Conservation (phyloP, 495 filamentous ascomycete species). For the Hypomontagnella submonticulosa region DNA sequence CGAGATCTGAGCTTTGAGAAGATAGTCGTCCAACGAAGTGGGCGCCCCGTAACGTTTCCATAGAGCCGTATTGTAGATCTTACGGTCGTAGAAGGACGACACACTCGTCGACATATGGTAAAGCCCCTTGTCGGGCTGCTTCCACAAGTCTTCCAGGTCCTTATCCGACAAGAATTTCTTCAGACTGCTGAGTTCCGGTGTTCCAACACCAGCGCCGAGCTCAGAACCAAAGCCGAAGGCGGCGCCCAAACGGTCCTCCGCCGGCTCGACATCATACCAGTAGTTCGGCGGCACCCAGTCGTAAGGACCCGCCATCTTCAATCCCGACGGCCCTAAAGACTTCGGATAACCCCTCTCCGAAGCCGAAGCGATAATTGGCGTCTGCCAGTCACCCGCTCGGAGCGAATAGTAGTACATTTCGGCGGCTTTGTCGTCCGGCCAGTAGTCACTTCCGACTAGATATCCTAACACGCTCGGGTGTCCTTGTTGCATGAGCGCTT, state of each 20-base stretch:
- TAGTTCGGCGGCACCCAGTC: constrained; percentile 73
- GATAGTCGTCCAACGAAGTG: constrained; percentile 64
- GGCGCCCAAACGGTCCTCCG: constrained; percentile 57
- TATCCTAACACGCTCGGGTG: constrained; percentile 68
- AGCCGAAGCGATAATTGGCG: constrained; percentile 68
- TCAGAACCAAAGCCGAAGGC: constrained; percentile 74
- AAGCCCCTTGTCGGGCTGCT: constrained; percentile 58
- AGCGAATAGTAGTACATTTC: constrained; percentile 62
- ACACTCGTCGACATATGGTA: constrained; percentile 69
- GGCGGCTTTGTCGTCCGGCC: constrained; percentile 68
- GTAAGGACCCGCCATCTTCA: constrained; percentile 77
- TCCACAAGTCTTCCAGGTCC: constrained; percentile 68
- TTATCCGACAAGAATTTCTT: constrained; percentile 62
- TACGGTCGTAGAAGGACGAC: constrained; percentile 64
- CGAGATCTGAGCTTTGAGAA: constrained; percentile 65
- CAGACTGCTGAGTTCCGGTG: constrained; percentile 66
- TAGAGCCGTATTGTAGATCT: constrained; percentile 66
- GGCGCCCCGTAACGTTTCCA: constrained; percentile 66
- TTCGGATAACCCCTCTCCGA: constrained; percentile 64
- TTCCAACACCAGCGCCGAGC: constrained; percentile 69
- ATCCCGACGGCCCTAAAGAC: constrained; percentile 63
- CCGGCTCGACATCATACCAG: constrained; percentile 63
- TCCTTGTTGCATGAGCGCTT: constrained; percentile 67
- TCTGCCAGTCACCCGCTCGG: constrained; percentile 63
- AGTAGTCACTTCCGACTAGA: constrained; percentile 71